phyloP scores from a whole-genome alignment of 1,284 basidiomycete species.

The Cutaneotrichosporon cyanovorans region DNA sequence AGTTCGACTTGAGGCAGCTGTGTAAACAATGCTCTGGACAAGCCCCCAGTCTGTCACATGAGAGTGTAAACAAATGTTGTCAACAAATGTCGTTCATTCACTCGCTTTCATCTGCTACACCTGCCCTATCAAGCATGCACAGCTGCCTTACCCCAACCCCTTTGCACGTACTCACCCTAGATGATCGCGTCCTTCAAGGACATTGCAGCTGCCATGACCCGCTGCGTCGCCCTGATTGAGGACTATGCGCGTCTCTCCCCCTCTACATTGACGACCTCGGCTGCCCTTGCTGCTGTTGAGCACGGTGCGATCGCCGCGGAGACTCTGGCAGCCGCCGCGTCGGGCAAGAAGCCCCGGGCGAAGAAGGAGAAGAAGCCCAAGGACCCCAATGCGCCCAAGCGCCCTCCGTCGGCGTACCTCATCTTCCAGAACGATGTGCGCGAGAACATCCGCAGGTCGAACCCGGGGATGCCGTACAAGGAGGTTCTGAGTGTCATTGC shows the following conservation, averaged over 20 bases:
- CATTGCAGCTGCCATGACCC: constrained; percentile 42
- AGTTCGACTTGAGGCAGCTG: too few relatives aligned
- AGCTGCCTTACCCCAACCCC: neutral
- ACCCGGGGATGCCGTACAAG: constrained; percentile 61
- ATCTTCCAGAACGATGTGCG: constrained; percentile 91
- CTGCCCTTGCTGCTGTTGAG: constrained; percentile 17
- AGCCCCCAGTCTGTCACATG: neutral
- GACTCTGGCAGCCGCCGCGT: constrained; percentile 17
- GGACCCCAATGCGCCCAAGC: constrained; percentile 91
- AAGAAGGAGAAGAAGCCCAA: constrained; percentile 52
- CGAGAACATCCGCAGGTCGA: constrained; percentile 51
- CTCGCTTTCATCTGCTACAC: too few relatives aligned
- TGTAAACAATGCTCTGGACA: neutral
- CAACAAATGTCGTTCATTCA: neutral
- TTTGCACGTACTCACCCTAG: constrained; percentile 17
- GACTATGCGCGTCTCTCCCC: constrained; percentile 43
- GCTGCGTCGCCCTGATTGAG: constrained; percentile 39
- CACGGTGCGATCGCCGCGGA: constrained; percentile 15
- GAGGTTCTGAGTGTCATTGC: constrained; percentile 68
- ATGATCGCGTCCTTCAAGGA: constrained; percentile 45
- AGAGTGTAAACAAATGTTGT: constrained; percentile 1
- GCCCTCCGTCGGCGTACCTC: constrained; percentile 88
- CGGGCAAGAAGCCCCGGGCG: constrained; percentile 22
- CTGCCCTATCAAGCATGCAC: too few relatives aligned
- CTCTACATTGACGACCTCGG: constrained; percentile 19